Evolutionary conservation across 2,329 filamentous ascomycete genomes (phyloP).

Genomic region (Monilinia vaccinii-corymbosi): DNA sequence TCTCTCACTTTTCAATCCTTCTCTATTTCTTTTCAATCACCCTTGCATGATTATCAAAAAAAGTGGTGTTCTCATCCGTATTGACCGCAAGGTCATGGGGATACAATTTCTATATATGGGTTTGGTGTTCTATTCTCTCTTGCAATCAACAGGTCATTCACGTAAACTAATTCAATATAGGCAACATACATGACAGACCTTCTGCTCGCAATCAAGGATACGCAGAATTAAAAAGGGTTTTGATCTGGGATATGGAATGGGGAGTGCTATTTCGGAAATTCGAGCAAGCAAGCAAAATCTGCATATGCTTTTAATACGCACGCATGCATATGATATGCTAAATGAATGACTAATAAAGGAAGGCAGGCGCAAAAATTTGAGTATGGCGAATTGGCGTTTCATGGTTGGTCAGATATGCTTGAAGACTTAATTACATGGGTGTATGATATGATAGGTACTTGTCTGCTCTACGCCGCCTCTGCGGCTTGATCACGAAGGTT

Average conservation of each 20-base stretch:
- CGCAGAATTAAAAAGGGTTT: neutral
- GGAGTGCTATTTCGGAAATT: neutral
- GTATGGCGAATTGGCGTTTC: neutral
- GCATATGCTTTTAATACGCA: neutral
- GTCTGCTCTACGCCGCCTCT: neutral
- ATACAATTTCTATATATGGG: slow-evolving; percentile 48
- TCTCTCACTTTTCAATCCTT: slow-evolving; percentile 11
- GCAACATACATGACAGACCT: slow-evolving; percentile 17
- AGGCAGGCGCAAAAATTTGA: neutral
- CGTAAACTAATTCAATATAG: neutral
- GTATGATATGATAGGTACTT: slow-evolving; percentile 1
- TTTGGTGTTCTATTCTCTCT: slow-evolving; percentile 13
- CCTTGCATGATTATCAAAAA: slow-evolving; percentile 64
- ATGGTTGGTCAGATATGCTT: neutral
- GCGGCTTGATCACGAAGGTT: neutral
- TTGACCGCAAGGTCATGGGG: slow-evolving; percentile 82
- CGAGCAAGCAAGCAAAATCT: neutral
- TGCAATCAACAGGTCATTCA: neutral
- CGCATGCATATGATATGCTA: neutral
- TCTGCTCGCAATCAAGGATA: slow-evolving; percentile 15
- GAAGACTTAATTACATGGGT: neutral
- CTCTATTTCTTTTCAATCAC: slow-evolving; percentile 17
- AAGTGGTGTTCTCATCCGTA: slow-evolving; percentile 99
- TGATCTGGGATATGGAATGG: neutral
- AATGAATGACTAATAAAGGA: neutral